A percentile compares a stretch with the other conserved stretches of the same genome.
These are phyloP conservation scores for Wickerhamomyces alni DNA, from an alignment of 805 yeast species.

Conservation along the genomic window DNA sequence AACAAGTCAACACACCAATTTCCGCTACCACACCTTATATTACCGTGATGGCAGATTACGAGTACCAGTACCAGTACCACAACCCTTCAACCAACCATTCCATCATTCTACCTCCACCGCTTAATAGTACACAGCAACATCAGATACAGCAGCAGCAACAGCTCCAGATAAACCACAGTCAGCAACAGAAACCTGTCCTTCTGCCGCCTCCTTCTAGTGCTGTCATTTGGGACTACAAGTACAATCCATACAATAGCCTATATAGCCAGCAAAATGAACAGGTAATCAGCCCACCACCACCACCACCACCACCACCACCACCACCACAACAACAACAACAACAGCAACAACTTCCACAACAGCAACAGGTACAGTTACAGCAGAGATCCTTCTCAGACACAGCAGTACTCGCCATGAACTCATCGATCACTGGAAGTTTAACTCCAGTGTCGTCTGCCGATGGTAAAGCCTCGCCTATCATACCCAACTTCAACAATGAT, in stretches of 20 bases:
- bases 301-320: conserved; percentile 3
- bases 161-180: neutral
- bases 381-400: neutral
- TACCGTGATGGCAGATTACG: neutral
- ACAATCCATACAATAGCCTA: neutral
- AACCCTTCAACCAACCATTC: conserved; percentile 1
- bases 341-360: conserved; percentile 3
- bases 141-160: neutral
- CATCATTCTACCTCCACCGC: conserved; percentile 14
- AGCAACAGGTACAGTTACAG: conserved; percentile 4
- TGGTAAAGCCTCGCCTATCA: no score
- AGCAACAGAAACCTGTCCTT: conserved; percentile 6
- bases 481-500: conserved; percentile 1
- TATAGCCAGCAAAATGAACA: neutral
- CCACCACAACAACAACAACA: conserved; percentile 2
- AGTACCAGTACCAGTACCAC: neutral
- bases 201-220: conserved; percentile 9
- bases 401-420: no score
- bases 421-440: no score
- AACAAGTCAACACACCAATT: no score
- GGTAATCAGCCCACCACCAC: conserved; percentile 2
- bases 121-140: conserved; percentile 4
- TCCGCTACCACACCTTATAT: neutral
- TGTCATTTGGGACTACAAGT: neutral
- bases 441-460: no score